These are phyloP conservation scores for Russula sp. DNA, from an alignment of 768 basidiomycete species.

Conservation along the genomic window DNA sequence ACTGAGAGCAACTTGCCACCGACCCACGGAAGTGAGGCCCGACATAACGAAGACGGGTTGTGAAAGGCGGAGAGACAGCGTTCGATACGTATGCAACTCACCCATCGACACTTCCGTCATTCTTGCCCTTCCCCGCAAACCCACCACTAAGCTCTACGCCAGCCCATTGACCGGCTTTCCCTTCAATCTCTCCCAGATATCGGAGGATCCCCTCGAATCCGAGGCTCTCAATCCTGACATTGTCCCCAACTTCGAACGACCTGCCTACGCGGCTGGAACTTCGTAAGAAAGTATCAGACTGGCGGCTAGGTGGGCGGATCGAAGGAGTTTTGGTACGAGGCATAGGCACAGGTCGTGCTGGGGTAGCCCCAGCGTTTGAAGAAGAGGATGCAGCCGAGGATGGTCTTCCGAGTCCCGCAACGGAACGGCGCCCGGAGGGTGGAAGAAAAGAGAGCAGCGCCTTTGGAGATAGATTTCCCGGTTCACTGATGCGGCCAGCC, in stretches of 20 bases:
- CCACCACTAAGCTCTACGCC: slow-evolving; percentile 87
- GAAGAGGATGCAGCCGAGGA: slow-evolving; percentile 58
- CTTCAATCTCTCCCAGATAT: slow-evolving; percentile 81
- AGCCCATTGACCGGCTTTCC: slow-evolving; percentile 87
- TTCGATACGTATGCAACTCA: slow-evolving; percentile 38
- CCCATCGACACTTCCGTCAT: slow-evolving; percentile 87
- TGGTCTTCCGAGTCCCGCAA: slow-evolving; percentile 43
- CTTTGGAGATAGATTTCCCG: slow-evolving; percentile 42
- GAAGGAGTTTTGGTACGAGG: slow-evolving; percentile 47
- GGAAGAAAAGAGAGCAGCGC: slow-evolving; percentile 32
- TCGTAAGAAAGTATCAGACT: slow-evolving; percentile 52
- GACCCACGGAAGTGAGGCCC: background rate
- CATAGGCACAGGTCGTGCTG: slow-evolving; percentile 26
- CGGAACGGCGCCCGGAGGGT: slow-evolving; percentile 40
- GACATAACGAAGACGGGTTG: background rate
- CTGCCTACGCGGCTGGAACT: slow-evolving; percentile 41
- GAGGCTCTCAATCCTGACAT: slow-evolving; percentile 79
- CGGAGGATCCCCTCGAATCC: slow-evolving; percentile 81
- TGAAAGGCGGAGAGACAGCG: slow-evolving; percentile 17
- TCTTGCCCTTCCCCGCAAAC: slow-evolving; percentile 90
- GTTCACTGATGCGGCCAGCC: slow-evolving; percentile 35
- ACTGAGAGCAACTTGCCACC: background rate
- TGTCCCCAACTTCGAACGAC: slow-evolving; percentile 67
- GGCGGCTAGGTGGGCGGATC: slow-evolving; percentile 58
- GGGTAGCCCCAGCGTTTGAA: slow-evolving; percentile 33